phyloP scores from a whole-genome alignment of 139 green algal species.

The Chlamydomonas eustigma region DNA sequence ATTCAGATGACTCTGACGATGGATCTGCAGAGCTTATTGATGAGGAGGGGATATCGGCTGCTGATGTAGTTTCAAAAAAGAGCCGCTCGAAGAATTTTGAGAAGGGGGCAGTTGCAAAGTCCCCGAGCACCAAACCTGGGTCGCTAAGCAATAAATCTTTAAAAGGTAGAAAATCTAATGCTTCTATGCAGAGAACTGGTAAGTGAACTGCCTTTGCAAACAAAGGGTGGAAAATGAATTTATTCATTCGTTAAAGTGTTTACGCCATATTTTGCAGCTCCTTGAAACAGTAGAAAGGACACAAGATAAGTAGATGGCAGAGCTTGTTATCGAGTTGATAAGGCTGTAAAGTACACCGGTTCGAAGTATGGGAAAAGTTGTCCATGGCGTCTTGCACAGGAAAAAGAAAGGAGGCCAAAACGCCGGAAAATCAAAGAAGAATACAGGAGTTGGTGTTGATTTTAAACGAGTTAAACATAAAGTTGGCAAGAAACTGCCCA shows the following conservation, averaged over 20 bases:
- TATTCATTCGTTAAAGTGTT: no score
- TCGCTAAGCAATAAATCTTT: no score
- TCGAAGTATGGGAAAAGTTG: constrained; percentile 1
- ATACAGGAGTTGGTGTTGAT: constrained; percentile 77
- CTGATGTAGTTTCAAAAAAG: background rate
- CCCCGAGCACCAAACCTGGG: no score
- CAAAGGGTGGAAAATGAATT: no score
- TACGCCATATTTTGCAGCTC: no score
- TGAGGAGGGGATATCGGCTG: background rate
- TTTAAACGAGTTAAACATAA: constrained; percentile 82
- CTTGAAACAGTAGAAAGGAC: no score
- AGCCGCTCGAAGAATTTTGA: background rate
- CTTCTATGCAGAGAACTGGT: no score
- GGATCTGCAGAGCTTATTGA: background rate
- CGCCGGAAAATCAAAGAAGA: constrained; percentile 35
- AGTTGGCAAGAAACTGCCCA: constrained; percentile 76
- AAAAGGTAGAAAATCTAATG: no score
- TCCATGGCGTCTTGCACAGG: background rate
- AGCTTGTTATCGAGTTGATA: no score
- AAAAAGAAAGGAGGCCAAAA: background rate
- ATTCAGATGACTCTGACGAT: background rate
- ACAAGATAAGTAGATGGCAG: no score
- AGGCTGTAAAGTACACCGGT: background rate
- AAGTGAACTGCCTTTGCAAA: no score
- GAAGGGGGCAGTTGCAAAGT: background rate